A percentile compares a stretch with the other conserved stretches of the same genome.
Conservation (phyloP, 495 filamentous ascomycete genomes). For the Aspergillus ellipticus region DNA sequence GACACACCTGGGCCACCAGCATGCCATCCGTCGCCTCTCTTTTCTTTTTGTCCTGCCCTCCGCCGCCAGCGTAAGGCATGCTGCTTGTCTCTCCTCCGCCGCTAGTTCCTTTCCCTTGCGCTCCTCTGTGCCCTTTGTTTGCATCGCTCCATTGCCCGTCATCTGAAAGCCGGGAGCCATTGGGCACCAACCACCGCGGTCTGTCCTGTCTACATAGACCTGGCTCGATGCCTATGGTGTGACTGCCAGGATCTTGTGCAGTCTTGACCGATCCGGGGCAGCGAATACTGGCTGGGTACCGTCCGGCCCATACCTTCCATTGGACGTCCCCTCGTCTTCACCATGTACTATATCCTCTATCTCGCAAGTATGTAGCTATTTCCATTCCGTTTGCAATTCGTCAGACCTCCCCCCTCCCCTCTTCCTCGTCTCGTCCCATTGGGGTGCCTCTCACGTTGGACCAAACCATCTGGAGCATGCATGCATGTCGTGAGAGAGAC, state of each 20-base stretch:
- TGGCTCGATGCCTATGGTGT: constrained; percentile 31
- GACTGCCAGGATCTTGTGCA: constrained; percentile 29
- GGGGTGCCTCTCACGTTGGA: neutral
- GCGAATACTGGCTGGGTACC: constrained; percentile 22
- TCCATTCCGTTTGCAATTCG: neutral
- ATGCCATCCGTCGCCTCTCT: constrained; percentile 15
- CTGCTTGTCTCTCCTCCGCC: constrained; percentile 6
- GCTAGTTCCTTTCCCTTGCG: constrained; percentile 9
- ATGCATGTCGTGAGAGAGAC: neutral
- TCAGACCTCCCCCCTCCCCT: neutral
- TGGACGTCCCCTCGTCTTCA: constrained; percentile 18
- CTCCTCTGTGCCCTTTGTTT: neutral
- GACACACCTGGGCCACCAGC: constrained; percentile 16
- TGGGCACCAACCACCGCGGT: constrained; percentile 33
- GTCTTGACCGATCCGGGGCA: constrained; percentile 25
- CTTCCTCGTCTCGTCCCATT: neutral
- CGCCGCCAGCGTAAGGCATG: constrained; percentile 13
- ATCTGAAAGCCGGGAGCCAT: constrained; percentile 20
- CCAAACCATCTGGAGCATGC: no score
- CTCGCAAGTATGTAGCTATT: constrained; percentile 55
- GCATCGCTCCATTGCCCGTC: neutral
- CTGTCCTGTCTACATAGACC: constrained; percentile 9
- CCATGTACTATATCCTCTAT: constrained; percentile 68
- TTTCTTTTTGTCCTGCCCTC: constrained; percentile 21
- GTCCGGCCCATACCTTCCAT: constrained; percentile 18